Conservation (phyloP, 2,329 filamentous ascomycete species). For the Colletotrichum liriopes region DNA sequence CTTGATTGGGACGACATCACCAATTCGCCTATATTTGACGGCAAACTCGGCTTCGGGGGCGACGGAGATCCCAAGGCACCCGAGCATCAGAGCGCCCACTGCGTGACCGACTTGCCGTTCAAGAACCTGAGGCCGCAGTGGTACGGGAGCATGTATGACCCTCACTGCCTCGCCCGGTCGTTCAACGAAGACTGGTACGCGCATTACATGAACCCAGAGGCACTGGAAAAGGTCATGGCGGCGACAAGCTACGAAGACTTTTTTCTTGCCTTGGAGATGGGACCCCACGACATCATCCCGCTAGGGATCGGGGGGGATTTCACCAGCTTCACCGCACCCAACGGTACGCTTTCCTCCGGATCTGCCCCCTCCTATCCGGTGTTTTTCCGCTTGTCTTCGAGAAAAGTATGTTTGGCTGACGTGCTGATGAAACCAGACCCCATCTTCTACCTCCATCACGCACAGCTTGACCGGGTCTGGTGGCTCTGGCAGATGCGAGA, state of each 20-base stretch:
- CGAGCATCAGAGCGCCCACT: not conserved
- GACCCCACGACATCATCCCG: conserved; percentile 40
- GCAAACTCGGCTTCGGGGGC: conserved; percentile 41
- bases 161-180: conserved; percentile 41
- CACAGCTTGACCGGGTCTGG: conserved; percentile 46
- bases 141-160: conserved; percentile 36
- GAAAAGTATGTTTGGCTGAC: not conserved
- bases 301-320: conserved; percentile 39
- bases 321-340: conserved; percentile 32
- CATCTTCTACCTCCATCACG: conserved; percentile 47
- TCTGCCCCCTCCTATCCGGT: not conserved
- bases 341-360: not conserved
- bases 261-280: conserved; percentile 39
- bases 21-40: conserved; percentile 42
- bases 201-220: conserved; percentile 34
- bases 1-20: conserved; percentile 43
- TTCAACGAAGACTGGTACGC: conserved; percentile 38
- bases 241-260: conserved; percentile 35
- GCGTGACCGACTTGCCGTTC: conserved; percentile 1
- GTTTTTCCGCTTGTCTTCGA: too few species aligned
- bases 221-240: conserved; percentile 30
- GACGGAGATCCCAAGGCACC: conserved; percentile 29
- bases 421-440: conserved; percentile 37
- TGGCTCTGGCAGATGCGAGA: conserved; percentile 49
- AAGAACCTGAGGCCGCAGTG: conserved; percentile 30